Evolutionary conservation across 345 rosid species (phyloP).

Genomic region (Dovyalis caffra): DNA sequence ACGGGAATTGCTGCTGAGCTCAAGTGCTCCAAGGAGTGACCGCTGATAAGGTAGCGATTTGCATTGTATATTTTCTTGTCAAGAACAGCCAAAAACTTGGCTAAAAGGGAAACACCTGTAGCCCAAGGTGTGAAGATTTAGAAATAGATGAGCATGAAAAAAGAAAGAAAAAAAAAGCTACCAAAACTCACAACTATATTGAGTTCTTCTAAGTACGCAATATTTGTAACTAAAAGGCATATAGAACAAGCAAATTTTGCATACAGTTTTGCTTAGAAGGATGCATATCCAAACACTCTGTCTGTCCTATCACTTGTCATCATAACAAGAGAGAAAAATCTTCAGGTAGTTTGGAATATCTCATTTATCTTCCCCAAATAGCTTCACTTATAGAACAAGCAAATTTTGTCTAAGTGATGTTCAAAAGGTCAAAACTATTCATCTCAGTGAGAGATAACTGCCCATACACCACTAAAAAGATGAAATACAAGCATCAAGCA

Average conservation of each 20-base stretch:
- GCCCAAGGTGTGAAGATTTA: conserved; percentile 7
- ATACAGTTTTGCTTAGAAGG: background rate
- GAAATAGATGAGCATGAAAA: background rate
- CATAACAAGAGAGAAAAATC: background rate
- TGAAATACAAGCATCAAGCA: background rate
- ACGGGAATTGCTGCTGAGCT: conserved; percentile 53
- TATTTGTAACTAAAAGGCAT: background rate
- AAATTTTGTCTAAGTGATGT: background rate
- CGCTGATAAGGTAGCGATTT: conserved; percentile 58
- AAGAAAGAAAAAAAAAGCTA: background rate
- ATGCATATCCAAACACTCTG: background rate
- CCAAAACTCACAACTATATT: background rate
- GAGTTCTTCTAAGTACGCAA: background rate
- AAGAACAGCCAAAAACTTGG: conserved; percentile 59
- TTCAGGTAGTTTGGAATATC: too few relatives aligned
- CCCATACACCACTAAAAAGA: background rate
- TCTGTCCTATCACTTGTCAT: background rate
- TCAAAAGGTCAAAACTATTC: background rate
- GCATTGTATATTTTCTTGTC: conserved; percentile 62
- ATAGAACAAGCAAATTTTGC: background rate
- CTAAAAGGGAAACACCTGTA: conserved; percentile 53
- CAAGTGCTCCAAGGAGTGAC: conserved; percentile 77
- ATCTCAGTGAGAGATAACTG: background rate
- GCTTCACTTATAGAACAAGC: background rate
- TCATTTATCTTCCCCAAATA: background rate